These are phyloP conservation scores for Ajuga reptans DNA, from an alignment of 305 asterid genomes.

Conservation along the genomic window DNA sequence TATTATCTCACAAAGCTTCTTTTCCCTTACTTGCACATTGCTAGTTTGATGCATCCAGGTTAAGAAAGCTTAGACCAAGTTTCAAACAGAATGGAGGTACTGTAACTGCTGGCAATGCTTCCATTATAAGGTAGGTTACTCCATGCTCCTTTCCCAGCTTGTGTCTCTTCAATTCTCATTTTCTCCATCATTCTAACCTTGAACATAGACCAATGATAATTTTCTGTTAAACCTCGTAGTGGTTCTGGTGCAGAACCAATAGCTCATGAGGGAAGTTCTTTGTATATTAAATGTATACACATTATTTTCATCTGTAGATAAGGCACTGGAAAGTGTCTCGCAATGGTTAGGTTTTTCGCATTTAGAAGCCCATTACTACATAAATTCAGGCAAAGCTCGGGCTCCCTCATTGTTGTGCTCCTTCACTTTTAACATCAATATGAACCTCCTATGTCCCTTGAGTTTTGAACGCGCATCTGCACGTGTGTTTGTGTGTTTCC, in stretches of 20 bases:
- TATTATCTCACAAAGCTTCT: background rate
- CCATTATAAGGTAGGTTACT: constrained; percentile 64
- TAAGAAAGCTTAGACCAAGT: constrained; percentile 75
- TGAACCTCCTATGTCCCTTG: background rate
- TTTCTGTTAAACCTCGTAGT: background rate
- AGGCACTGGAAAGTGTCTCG: background rate
- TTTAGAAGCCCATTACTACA: background rate
- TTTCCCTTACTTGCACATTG: constrained; percentile 19
- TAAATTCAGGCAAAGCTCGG: background rate
- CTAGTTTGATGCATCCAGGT: constrained; percentile 77
- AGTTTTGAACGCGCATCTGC: background rate
- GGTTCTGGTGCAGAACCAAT: background rate
- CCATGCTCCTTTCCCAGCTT: constrained; percentile 11
- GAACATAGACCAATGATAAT: background rate
- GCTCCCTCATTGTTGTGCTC: background rate
- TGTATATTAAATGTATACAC: background rate
- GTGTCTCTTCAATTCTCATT: background rate
- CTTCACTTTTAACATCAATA: background rate
- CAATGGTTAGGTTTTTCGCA: background rate
- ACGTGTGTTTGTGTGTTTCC: background rate
- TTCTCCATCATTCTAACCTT: background rate
- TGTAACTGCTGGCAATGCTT: constrained; percentile 96
- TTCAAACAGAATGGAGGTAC: constrained; percentile 83
- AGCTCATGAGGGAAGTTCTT: background rate
- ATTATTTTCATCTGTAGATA: background rate